Evolutionary conservation across 805 yeast genomes (phyloP).

Genomic region (Candida pseudoglaebosa): DNA sequence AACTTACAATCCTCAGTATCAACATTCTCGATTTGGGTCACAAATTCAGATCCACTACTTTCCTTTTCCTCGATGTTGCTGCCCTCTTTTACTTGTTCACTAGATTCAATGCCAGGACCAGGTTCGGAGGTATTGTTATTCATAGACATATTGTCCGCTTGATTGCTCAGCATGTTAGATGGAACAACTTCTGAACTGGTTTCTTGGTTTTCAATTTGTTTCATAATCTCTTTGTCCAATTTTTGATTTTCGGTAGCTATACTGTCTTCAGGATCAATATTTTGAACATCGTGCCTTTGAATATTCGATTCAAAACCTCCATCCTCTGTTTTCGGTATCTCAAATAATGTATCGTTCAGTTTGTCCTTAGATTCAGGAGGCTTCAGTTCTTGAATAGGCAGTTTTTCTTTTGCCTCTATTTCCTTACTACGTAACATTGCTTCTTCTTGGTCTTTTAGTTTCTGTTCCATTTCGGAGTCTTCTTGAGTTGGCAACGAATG

Average conservation of each 20-base stretch:
- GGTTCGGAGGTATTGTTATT: no score
- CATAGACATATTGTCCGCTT: no score
- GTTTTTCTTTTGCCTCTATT: background rate
- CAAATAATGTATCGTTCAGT: background rate
- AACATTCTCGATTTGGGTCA: no score
- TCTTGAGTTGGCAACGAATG: constrained; percentile 49
- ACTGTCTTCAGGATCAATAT: background rate
- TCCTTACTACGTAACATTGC: background rate
- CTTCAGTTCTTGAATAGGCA: background rate
- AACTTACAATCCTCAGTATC: no score
- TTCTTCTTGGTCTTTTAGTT: constrained; percentile 29
- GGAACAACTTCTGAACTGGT: no score
- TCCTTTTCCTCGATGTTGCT: no score
- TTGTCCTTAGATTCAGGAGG: constrained; percentile 4
- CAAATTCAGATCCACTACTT: no score
- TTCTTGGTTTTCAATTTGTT: constrained; percentile 4
- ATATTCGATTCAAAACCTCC: no score
- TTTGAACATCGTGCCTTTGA: no score
- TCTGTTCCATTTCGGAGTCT: constrained; percentile 44
- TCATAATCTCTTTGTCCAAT: constrained; percentile 2
- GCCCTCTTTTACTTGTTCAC: no score
- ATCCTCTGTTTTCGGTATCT: background rate
- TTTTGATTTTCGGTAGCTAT: background rate
- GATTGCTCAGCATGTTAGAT: no score
- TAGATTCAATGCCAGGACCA: no score